Evolutionary conservation across 2,329 filamentous ascomycete species (phyloP).

Genomic region (Ophiognomonia clavigignenti-juglandacearum): DNA sequence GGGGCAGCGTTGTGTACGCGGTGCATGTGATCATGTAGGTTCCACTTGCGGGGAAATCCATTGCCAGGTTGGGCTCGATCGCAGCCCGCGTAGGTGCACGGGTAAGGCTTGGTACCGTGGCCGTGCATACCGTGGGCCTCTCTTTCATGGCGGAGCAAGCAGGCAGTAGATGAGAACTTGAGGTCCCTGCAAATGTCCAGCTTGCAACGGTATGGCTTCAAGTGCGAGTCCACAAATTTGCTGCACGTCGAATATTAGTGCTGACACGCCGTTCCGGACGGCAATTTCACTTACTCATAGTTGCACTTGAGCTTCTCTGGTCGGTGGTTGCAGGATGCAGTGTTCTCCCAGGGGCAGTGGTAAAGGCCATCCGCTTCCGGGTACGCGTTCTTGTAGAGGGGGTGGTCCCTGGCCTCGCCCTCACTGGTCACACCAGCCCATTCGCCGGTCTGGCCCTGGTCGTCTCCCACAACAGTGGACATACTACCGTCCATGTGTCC

Average conservation of each 20-base stretch:
- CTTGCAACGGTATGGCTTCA: constrained; percentile 97
- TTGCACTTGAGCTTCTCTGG: constrained; percentile 98
- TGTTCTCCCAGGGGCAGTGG: constrained; percentile 80
- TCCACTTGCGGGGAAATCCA: constrained; percentile 93
- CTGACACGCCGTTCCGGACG: neutral
- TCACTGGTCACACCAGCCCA: constrained; percentile 43
- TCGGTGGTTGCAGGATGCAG: constrained; percentile 80
- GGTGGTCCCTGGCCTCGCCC: constrained; percentile 60
- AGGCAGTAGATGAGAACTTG: constrained; percentile 91
- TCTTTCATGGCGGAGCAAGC: constrained; percentile 88
- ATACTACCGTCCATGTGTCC: constrained; percentile 33
- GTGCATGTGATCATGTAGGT: constrained; percentile 95
- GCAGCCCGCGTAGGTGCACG: constrained; percentile 83
- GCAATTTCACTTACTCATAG: constrained; percentile 76
- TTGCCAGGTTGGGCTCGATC: constrained; percentile 77
- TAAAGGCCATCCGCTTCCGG: constrained; percentile 74
- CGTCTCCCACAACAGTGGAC: constrained; percentile 28
- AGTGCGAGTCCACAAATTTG: constrained; percentile 95
- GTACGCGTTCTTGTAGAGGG: constrained; percentile 63
- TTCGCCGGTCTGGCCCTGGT: constrained; percentile 34
- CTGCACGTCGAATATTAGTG: constrained; percentile 39
- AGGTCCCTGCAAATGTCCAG: constrained; percentile 75
- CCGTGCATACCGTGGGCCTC: constrained; percentile 95
- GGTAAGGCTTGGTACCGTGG: constrained; percentile 86
- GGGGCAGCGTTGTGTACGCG: constrained; percentile 67